Evolutionary conservation across 176 grass and related monocot species (phyloP), one percentile per base, ranked within the genome.

Genomic region (Pontederia paniculata): DNA sequence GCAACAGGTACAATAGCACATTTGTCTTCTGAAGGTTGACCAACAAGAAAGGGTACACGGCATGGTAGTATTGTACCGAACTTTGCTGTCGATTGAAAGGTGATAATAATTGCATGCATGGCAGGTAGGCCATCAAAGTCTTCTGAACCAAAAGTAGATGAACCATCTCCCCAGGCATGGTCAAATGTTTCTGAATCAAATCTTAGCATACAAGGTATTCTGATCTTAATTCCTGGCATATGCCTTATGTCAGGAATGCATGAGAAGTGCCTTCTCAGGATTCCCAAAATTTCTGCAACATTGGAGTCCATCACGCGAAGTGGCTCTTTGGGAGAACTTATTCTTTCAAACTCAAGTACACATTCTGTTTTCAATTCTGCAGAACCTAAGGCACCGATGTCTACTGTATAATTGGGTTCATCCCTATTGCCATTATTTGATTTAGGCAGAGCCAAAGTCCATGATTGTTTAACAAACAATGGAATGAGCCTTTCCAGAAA

Each of bases 121-220:
- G 91, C 79, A 62, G 86, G 80, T 63, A 88, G 60, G 17, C 44
- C 55, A 66, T 88, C 73, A 52, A 48, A 44, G 42, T 65, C 78
- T 57, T 85, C 78, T 48, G 67, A 83, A 76, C 37, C 48, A 53
- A 75, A 58, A 78, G 73, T 57, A 52, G 49, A 48, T 21, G 41
- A 72, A 73, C 73, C 72, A 76, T 72, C 75, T 65, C 50, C 74
- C 85, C 85, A 89, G 3, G 47, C 68, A 69, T 3, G 23, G 5
- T 42, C 84, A 76, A 97, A 97, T 53, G 76, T 60, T 57, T 97
- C 86, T 19, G 91, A 76, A 11, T 97, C 77, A 23, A 97, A 97
- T 61, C 80, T 80, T 71, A 97, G 84, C 59, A 62, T 70, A 68
- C 86, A 97, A 8, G 65, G 82, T 79, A 97, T 90, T 70, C 65